phyloP scores from a whole-genome alignment of 1,284 basidiomycete species.

The Pholiota adiposa region DNA sequence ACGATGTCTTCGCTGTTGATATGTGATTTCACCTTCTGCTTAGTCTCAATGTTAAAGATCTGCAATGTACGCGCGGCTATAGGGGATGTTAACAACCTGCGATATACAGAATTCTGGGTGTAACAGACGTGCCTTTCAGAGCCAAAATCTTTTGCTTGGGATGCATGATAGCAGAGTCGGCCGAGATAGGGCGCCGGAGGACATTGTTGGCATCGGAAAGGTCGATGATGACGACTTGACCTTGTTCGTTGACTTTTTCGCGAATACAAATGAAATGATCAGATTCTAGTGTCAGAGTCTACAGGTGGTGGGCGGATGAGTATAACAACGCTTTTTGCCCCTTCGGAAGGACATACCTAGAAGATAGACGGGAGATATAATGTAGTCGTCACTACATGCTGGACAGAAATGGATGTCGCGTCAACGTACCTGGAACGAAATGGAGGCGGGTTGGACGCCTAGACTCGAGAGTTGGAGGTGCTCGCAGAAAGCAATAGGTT shows the following conservation, averaged over 20 bases:
- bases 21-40: conserved; percentile 97
- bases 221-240: conserved; percentile 98
- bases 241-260: conserved; percentile 88
- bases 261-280: conserved; percentile 97
- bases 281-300: conserved; percentile 93
- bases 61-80: conserved; percentile 93
- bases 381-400: conserved; percentile 29
- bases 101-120: conserved; percentile 12
- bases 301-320: conserved; percentile 11
- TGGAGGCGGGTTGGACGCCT: conserved; percentile 95
- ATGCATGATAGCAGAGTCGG: conserved; percentile 99
- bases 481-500: conserved; percentile 84
- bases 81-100: conserved; percentile 16
- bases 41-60: conserved; percentile 97
- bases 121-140: conserved; percentile 72
- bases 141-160: conserved; percentile 97
- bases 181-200: conserved; percentile 94
- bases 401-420: conserved; percentile 35
- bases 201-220: conserved; percentile 95
- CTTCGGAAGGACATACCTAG: conserved; percentile 31
- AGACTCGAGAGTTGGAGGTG: conserved; percentile 94
- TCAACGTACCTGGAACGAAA: conserved; percentile 89
- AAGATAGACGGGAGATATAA: conserved; percentile 12
- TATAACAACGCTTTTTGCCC: neutral
- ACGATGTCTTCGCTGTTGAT: conserved; percentile 93